Evolutionary conservation across 1,284 basidiomycete genomes (phyloP).

Genomic region (Austroboletus sp.): DNA sequence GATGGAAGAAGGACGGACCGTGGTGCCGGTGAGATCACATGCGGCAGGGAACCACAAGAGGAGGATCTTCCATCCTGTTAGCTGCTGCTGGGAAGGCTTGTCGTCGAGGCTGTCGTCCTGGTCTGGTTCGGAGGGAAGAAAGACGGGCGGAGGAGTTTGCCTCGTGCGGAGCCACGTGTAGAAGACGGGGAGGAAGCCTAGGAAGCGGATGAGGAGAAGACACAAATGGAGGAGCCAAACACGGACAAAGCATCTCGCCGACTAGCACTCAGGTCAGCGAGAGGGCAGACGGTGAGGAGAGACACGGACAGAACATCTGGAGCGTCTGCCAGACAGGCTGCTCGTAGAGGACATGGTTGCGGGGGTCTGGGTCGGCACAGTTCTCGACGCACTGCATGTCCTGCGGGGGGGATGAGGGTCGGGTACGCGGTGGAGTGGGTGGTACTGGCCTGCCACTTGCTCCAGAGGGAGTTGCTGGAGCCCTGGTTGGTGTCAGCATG

Average conservation of each 20-base stretch:
- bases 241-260: conserved; percentile 87
- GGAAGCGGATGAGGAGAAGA: conserved; percentile 24
- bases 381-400: conserved; percentile 96
- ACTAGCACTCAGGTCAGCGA: conserved; percentile 46
- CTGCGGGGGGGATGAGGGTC: conserved; percentile 35
- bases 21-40: conserved; percentile 84
- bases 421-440: neutral
- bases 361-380: conserved; percentile 56
- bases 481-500: conserved; percentile 41
- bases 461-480: conserved; percentile 73
- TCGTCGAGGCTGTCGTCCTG: conserved; percentile 35
- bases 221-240: conserved; percentile 16
- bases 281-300: conserved; percentile 16
- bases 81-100: conserved; percentile 39
- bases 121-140: conserved; percentile 49
- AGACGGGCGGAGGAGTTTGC: conserved; percentile 45
- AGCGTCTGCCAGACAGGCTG: conserved; percentile 92
- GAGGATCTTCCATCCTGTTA: conserved; percentile 64
- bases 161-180: conserved; percentile 56
- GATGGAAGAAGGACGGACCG: conserved; percentile 45
- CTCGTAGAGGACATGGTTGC: conserved; percentile 67
- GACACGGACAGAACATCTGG: conserved; percentile 80
- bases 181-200: conserved; percentile 79
- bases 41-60: conserved; percentile 82
- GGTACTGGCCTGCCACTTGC: conserved; percentile 64